Percentiles rank a stretch among this genome's conserved stretches.
phyloP scores from a whole-genome alignment of 1,284 basidiomycete species.

The Leucocoprinus gongylophorus region DNA sequence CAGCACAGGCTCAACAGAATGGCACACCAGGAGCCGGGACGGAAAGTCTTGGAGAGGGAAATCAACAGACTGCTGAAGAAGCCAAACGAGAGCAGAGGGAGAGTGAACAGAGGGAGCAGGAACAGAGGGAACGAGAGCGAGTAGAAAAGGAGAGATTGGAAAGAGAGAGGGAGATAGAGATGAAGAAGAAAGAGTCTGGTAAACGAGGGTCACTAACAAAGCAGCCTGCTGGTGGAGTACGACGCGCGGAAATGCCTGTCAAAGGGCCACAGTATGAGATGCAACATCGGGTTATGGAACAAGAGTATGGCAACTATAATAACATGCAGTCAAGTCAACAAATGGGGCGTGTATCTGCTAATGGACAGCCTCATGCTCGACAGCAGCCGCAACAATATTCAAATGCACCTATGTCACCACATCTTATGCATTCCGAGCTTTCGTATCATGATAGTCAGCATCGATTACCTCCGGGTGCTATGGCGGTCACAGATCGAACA shows the following conservation, averaged over 20 bases:
- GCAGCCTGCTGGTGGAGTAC: conserved; percentile 38
- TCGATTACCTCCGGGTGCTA: conserved; percentile 53
- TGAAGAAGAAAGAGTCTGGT: conserved; percentile 50
- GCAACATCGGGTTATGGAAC: conserved; percentile 88
- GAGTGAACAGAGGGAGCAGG: conserved; percentile 37
- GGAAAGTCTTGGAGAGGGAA: conserved; percentile 17
- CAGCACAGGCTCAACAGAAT: conserved; percentile 23
- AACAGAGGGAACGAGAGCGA: conserved; percentile 41
- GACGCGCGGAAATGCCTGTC: conserved; percentile 80
- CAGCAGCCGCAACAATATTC: conserved; percentile 21
- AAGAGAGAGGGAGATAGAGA: conserved; percentile 38
- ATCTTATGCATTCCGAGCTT: conserved; percentile 25
- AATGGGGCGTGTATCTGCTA: conserved; percentile 13
- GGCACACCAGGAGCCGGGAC: conserved; percentile 17
- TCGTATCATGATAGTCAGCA: conserved; percentile 27
- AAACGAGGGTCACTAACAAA: conserved; percentile 53
- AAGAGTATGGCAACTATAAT: conserved; percentile 58
- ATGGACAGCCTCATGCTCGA: conserved; percentile 16
- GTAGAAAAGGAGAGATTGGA: conserved; percentile 41
- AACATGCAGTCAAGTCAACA: conserved; percentile 22
- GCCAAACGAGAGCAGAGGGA: conserved; percentile 30
- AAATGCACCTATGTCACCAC: conserved; percentile 26
- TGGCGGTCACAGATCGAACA: conserved; percentile 43
- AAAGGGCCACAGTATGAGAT: conserved; percentile 87
- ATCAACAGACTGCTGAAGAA: conserved; percentile 20